A percentile compares a stretch with the other conserved stretches of the same genome.
These are phyloP conservation scores for Arctium minus DNA, from an alignment of 129 eudicot genomes.

Conservation along the genomic window DNA sequence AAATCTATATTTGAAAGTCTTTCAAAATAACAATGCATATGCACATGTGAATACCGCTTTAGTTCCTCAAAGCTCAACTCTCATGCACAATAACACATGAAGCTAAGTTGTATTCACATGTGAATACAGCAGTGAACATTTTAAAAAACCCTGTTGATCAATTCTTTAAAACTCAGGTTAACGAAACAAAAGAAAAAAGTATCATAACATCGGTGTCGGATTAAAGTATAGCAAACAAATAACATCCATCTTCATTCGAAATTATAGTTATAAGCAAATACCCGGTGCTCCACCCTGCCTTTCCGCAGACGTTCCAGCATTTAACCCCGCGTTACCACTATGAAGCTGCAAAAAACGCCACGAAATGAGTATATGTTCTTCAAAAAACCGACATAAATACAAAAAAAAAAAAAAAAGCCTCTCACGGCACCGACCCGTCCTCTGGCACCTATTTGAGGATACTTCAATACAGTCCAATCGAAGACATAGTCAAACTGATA, in stretches of 20 bases:
- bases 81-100: not conserved
- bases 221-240: not conserved
- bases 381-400: not conserved
- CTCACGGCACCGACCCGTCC: slow-evolving; percentile 48
- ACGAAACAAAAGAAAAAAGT: too few species aligned
- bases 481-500: slow-evolving; percentile 97
- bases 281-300: slow-evolving; percentile 76
- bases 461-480: slow-evolving; percentile 97
- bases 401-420: not conserved
- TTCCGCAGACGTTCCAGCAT: slow-evolving; percentile 79
- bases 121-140: not conserved
- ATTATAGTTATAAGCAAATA: slow-evolving; percentile 21
- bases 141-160: not conserved
- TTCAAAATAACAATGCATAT: not conserved
- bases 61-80: not conserved
- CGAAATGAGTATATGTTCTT: not conserved
- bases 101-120: not conserved
- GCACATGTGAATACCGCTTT: not conserved
- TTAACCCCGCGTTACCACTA: slow-evolving; percentile 51
- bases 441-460: slow-evolving; percentile 92
- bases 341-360: slow-evolving; percentile 45
- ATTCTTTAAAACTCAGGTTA: too few species aligned
- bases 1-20: not conserved
- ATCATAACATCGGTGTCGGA: too few species aligned
- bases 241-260: not conserved